Evolutionary conservation across 371 early-diverging fungal species (phyloP), one percentile per base, ranked within the genome.

Genomic region (Nematocida ausubeli): DNA sequence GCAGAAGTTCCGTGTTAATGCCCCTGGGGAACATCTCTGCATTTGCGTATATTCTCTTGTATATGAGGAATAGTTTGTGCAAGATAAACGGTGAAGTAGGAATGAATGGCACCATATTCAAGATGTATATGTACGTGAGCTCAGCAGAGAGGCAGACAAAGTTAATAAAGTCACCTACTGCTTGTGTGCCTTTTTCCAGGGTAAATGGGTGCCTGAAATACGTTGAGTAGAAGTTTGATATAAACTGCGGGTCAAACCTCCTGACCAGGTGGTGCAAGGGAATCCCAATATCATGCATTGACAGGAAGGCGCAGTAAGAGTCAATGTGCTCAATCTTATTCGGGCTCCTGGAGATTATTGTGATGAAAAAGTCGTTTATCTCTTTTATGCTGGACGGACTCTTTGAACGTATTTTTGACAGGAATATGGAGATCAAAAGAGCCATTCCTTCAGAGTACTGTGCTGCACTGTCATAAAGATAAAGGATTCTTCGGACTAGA

Each of bases 301-400:
- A 28, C 12, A 75, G 39, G 24, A 75, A 75, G 3, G 26, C n/a
- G 78, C 78, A 75, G 50, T 75, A 75, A 19, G 78, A 42, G 19
- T 75, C 66, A 54, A 75, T 75, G 68, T 75, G 78, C 37, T 75
- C 78, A 22, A 75, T 75, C 64, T 75, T 75, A 49, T 75, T 75
- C 19, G 50, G 66, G 28, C 73, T 40, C 49, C 67, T 63, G 12
- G 78, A 42, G 22, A 75, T 75, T 35, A 75, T 63, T 54, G 28
- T 39, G 9, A 57, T 75, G 37, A 64, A 75, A 30, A 66, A 75
- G 22, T 63, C 65, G 32, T 75, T 75, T 16, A 75, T 66, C 51
- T 75, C 78, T 34, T 40, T 63, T 37, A 55, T 66, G 28, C 40
- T 66, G 35, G 14, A 34, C 5, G 37, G 71, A 7, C 30, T 51